Evolutionary conservation across 495 filamentous ascomycete genomes (phyloP).

Genomic region (Tuber umbilicatum): DNA sequence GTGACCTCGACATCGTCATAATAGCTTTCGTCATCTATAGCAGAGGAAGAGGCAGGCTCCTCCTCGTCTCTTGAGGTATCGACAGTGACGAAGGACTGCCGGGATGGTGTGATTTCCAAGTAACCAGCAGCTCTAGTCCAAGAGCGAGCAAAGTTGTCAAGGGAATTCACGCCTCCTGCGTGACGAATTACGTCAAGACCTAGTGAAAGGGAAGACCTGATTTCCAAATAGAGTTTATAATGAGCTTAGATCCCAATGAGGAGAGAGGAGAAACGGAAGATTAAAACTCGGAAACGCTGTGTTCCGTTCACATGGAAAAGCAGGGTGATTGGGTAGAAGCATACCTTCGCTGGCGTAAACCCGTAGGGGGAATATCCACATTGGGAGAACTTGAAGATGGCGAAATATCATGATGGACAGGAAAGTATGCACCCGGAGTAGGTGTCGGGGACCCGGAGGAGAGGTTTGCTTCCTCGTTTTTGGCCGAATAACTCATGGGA

Average conservation of each 20-base stretch:
- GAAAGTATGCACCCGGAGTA: background rate
- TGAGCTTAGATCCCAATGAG: constrained; percentile 2
- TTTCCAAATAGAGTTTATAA: constrained; percentile 19
- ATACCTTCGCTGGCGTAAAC: constrained; percentile 28
- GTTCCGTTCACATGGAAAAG: background rate
- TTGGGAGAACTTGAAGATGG: constrained; percentile 30
- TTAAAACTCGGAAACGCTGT: constrained; percentile 4
- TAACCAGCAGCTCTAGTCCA: constrained; percentile 91
- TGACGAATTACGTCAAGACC: constrained; percentile 62
- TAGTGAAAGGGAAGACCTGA: constrained; percentile 67
- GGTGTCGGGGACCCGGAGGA: background rate
- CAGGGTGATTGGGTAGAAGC: constrained; percentile 1
- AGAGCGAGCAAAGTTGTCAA: constrained; percentile 88
- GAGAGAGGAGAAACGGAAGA: constrained; percentile 13
- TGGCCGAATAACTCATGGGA: background rate
- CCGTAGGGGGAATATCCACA: constrained; percentile 24
- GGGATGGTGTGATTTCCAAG: constrained; percentile 70
- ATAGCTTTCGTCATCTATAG: constrained; percentile 34
- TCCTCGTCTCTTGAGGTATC: constrained; percentile 45
- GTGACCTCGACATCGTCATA: constrained; percentile 33
- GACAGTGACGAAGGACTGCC: constrained; percentile 61
- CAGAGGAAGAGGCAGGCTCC: constrained; percentile 42
- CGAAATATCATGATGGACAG: constrained; percentile 31
- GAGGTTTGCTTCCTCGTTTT: background rate
- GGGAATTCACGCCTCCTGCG: constrained; percentile 83